Evolutionary conservation across 2,329 filamentous ascomycete genomes (phyloP).

Genomic region (Ophiobolus disseminans): DNA sequence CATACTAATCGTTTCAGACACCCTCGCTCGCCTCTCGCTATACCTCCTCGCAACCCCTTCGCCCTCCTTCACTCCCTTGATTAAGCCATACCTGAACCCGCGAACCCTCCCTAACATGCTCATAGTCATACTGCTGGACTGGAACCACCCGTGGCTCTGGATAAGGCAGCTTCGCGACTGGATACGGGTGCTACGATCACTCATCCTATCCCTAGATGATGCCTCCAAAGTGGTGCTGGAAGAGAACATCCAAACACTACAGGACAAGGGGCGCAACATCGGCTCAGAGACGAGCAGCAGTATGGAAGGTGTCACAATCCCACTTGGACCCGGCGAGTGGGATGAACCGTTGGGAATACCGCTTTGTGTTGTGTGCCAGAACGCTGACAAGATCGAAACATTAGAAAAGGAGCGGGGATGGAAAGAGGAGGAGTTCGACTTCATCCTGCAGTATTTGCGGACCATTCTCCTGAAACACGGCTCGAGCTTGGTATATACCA

Average conservation of each 20-base stretch:
- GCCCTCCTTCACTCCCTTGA: conserved; percentile 78
- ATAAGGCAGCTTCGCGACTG: conserved; percentile 86
- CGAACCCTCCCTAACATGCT: conserved; percentile 85
- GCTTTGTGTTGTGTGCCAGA: conserved; percentile 94
- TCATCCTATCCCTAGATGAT: conserved; percentile 74
- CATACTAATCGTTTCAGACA: conserved; percentile 64
- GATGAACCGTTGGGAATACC: conserved; percentile 87
- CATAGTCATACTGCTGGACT: conserved; percentile 90
- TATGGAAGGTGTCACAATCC: conserved; percentile 62
- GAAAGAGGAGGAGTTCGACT: conserved; percentile 97
- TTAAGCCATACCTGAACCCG: conserved; percentile 83
- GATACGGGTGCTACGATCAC: conserved; percentile 81
- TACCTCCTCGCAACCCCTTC: conserved; percentile 89
- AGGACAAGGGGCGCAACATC: conserved; percentile 59
- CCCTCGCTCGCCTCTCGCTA: conserved; percentile 84
- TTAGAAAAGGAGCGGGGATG: conserved; percentile 89
- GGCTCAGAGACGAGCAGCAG: conserved; percentile 36
- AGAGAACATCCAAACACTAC: conserved; percentile 81
- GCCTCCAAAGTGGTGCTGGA: conserved; percentile 85
- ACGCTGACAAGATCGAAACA: conserved; percentile 89
- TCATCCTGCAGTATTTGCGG: conserved; percentile 89
- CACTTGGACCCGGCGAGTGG: conserved; percentile 89
- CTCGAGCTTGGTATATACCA: conserved; percentile 65
- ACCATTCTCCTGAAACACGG: conserved; percentile 79
- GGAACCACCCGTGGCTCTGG: conserved; percentile 94